A percentile compares a stretch with the other conserved stretches of the same genome.
These are phyloP conservation scores for Orbilia brochopaga DNA, from an alignment of 2,329 filamentous ascomycete genomes.

Conservation along the genomic window DNA sequence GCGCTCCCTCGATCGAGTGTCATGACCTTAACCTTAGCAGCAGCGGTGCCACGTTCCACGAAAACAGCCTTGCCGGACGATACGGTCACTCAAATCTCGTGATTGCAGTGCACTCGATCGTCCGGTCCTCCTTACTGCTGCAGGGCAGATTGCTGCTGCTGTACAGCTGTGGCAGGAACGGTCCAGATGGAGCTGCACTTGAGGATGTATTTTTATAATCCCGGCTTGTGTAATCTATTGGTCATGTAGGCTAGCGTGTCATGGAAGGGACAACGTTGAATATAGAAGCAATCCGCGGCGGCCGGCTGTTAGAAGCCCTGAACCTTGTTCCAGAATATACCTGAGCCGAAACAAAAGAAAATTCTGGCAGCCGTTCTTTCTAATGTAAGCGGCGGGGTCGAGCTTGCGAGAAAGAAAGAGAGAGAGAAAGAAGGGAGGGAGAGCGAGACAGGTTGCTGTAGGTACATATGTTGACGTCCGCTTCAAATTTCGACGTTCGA, in stretches of 20 bases:
- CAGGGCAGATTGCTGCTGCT: neutral
- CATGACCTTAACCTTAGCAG: conserved; percentile 21
- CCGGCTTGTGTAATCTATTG: conserved; percentile 45
- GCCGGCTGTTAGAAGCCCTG: conserved; percentile 38
- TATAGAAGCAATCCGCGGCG: conserved; percentile 21
- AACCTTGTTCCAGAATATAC: conserved; percentile 33
- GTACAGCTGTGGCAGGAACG: too few relatives aligned
- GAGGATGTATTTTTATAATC: conserved; percentile 19
- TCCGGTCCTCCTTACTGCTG: neutral
- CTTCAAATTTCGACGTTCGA: neutral
- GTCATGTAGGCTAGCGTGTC: conserved; percentile 39
- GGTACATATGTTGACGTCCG: neutral
- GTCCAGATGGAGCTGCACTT: too few relatives aligned
- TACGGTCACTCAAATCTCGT: conserved; percentile 27
- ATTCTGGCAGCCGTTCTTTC: neutral
- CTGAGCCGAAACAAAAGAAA: conserved; percentile 1
- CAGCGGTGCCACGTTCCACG: conserved; percentile 40
- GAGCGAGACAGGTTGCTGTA: too few relatives aligned
- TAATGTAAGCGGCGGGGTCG: neutral
- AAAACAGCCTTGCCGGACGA: conserved; percentile 44
- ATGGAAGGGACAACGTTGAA: conserved; percentile 15
- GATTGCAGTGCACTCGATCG: conserved; percentile 5
- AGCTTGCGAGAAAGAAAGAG: too few relatives aligned
- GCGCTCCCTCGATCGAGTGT: neutral
- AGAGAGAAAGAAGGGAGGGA: too few relatives aligned